Evolutionary conservation across 768 basidiomycete genomes (phyloP), one percentile per base, ranked within the genome.

Genomic region (Gyrodon lividus): DNA sequence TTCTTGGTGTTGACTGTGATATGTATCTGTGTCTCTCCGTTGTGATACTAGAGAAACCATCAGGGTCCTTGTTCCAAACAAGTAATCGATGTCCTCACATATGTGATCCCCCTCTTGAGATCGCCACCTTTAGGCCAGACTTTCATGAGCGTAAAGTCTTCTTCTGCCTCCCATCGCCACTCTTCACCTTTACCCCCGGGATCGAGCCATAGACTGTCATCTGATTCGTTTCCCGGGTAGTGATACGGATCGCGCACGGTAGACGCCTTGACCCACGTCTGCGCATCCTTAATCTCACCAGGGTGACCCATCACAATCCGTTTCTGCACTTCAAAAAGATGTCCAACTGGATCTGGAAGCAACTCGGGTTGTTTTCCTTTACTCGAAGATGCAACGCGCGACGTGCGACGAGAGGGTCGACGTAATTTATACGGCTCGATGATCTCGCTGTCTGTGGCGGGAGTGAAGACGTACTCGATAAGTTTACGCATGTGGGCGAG

Each of bases 161-260:
- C 83, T 60, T 89, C 87, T 2, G 81, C 78, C 45, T 82, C 78
- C 87, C 86, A 89, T 37, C 72, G 75, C 80, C 85, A 87, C 8
- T 72, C 75, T 5, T 75, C 75, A 0, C 75, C 71, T 33, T 70
- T 72, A 1, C 70, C 70, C 0, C 63, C 57, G n/a, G 62, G 62
- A 2, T 65, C 61, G 23, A 66, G 53, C 56, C 67, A 61, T 33
- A 61, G 54, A 37, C 66, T 67, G 4, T 66, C 70, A 40, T 66
- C 68, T 12, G 69, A 67, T 19, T 68, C 68, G 57, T 77, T 80
- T 3, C 77, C 59, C 31, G 68, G 66, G 43, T 69, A 69, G 16
- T 68, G 70, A 54, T 73, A 79, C 3, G 81, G 82, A 58, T 83
- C 80, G 4, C 73, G 70, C 3, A 71, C 67, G 35, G 71, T 79